Conservation (phyloP, 768 basidiomycete genomes). For the Suillus luteus region DNA sequence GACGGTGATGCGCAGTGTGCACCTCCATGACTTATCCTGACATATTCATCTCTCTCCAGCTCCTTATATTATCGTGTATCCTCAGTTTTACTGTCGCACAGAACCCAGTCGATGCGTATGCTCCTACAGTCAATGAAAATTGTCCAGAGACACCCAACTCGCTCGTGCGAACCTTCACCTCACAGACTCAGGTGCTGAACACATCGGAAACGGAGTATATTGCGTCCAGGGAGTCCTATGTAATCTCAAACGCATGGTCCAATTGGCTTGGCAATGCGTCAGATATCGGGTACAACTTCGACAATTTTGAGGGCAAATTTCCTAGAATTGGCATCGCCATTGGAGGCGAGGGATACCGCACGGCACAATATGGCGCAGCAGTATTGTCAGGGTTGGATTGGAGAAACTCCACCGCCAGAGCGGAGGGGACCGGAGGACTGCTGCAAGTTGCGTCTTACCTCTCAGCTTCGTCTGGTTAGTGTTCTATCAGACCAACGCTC, state of each 20-base stretch:
- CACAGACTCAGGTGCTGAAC: slow-evolving; percentile 53
- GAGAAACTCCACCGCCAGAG: slow-evolving; percentile 57
- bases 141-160: slow-evolving; percentile 53
- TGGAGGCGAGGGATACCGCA: slow-evolving; percentile 70
- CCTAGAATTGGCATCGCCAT: slow-evolving; percentile 65
- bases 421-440: slow-evolving; percentile 64
- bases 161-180: slow-evolving; percentile 54
- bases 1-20: not conserved
- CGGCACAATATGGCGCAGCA: slow-evolving; percentile 66
- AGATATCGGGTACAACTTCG: slow-evolving; percentile 53
- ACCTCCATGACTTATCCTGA: not conserved
- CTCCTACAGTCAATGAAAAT: slow-evolving; percentile 47
- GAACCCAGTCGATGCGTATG: slow-evolving; percentile 48
- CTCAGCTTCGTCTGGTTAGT: slow-evolving; percentile 62
- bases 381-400: slow-evolving; percentile 61
- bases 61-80: not conserved
- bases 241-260: slow-evolving; percentile 52
- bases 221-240: slow-evolving; percentile 38
- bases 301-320: slow-evolving; percentile 41
- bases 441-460: slow-evolving; percentile 73
- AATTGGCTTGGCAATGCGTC: slow-evolving; percentile 61
- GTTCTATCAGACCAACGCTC: not conserved
- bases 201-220: slow-evolving; percentile 52
- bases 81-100: slow-evolving; percentile 16
- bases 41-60: not conserved